A percentile compares a stretch with the other conserved stretches of the same genome.
phyloP scores from a whole-genome alignment of 1,284 basidiomycete species.

The Cronartium quercuum region DNA sequence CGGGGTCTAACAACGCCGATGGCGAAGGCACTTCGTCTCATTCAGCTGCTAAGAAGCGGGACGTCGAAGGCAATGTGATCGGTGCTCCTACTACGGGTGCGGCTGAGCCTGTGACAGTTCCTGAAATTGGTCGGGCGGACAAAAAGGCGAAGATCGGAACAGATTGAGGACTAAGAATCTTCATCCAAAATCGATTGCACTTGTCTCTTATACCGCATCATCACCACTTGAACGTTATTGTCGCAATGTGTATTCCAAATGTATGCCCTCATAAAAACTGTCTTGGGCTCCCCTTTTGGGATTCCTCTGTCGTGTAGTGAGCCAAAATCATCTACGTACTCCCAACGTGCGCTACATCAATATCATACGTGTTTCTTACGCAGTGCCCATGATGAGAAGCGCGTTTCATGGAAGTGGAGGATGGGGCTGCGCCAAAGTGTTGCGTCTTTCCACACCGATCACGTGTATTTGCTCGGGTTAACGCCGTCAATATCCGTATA shows the following conservation, averaged over 20 bases:
- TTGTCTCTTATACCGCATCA: neutral
- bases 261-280: neutral
- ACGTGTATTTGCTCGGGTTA: no score
- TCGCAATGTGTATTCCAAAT: neutral
- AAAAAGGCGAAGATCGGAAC: slow-evolving; percentile 28
- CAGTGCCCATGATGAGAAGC: no score
- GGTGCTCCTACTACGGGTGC: slow-evolving; percentile 12
- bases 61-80: slow-evolving; percentile 38
- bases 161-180: neutral
- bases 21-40: neutral
- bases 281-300: neutral
- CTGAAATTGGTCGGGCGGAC: slow-evolving; percentile 36
- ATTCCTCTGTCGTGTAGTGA: no score
- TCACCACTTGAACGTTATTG: neutral
- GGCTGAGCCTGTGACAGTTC: slow-evolving; percentile 17
- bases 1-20: neutral
- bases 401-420: no score
- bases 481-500: no score
- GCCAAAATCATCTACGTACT: no score
- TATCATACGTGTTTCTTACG: no score
- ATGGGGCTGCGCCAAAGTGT: no score
- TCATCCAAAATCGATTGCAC: neutral
- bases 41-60: slow-evolving; percentile 12
- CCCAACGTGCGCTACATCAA: no score
- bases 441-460: no score